Base-by-base conservation (phyloP, 208 protist genomes). In the Endotrypanum monterogeii region DNA sequence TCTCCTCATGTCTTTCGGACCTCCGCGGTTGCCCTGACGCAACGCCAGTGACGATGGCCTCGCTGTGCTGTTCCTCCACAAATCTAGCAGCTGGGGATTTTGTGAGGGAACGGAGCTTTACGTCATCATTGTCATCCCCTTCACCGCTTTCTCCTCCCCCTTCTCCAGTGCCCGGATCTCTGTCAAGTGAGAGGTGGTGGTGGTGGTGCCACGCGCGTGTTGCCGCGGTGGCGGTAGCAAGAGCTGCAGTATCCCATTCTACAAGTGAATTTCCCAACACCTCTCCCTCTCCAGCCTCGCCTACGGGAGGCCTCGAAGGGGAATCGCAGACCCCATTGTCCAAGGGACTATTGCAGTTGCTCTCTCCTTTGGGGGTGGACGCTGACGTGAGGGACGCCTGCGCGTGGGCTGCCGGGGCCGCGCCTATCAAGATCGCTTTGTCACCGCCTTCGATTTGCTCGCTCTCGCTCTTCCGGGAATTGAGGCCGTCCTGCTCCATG, bases 401-500 rank as follows among this genome's bases (percentile, higher is more conserved):
- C 57, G 1, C 23, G 56, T 32, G 30, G 28, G 23, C 8, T 35
- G 57, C 35, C 9, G 28, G 57, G 30, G 25, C 51, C 18, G 20
- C 48, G 28, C 44, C 30, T 35, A 60, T 9, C 18, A 25, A 57
- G 6, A 32, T 18, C 32, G 32, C 41, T 37, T 44, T 14, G 18
- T 8, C 58, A 20, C 32, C 2, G 28, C 30, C 18, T 12, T 56
- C 44, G n/a, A 30, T 32, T 16, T 54, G n/a, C 39, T 28, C 60
- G 62, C 39, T 58, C 23, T 44, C 23, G 41, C 41, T 69, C 41
- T 46, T 48, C 44, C 37, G 14, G 30, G 39, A 48, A 8, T 71
- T 58, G 32, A 48, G 52, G 48, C 76, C 56, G 66, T 58, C 28
- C 44, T 8, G 37, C 44, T 50, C 63, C 52, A 68, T 7, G 23